Evolutionary conservation across 805 yeast species (phyloP), one percentile per base, ranked within the genome.

Genomic region (Candida adriatica): DNA sequence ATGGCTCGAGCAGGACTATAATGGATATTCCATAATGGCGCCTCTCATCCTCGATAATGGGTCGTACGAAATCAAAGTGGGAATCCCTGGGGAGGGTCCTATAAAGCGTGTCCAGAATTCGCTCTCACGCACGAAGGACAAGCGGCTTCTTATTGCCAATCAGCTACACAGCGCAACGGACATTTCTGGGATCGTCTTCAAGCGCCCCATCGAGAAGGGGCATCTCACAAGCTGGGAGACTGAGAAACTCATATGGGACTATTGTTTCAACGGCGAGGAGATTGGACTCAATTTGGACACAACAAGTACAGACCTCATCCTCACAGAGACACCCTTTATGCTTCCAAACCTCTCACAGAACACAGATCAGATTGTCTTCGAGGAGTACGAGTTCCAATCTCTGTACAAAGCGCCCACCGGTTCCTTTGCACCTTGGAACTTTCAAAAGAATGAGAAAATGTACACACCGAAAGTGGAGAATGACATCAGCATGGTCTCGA

Each of bases 361-460:
- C 54, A 80, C 85, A 11, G 97, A 92, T 53, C 95, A 87, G 58
- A 81, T 92, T 0, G 70, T 92, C 1, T 90, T 94, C 59, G 99
- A 92, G 55, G 97, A 92, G 50, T 92, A 79, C 50, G 94, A 85
- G 4, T 82, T 92, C 49, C 66, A 66, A 10, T 70, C 75, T 19
- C 69, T 83, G 37, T 81, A 77, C 41, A 66, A 94, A 37, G 71
- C 83, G 15, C 73, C 82, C 0, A 66, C 74, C 0, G 75, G 71
- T 2, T 66, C 74, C 0, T 65, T 77, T 35, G 67, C 74, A 3
- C 87, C 88, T 2, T 83, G 86, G 77, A 62, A 67, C 30, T 58
- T 59, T 29, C 27, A 34, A 13, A 29, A 38, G 18, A 45, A 55
- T 31, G 55, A 51, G 17, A 23, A 35, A 1, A 33, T 61, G 13